Percentiles rank a stretch among this genome's conserved stretches.
phyloP scores from a whole-genome alignment of 495 filamentous ascomycete species.

The Aspergillus affinis region DNA sequence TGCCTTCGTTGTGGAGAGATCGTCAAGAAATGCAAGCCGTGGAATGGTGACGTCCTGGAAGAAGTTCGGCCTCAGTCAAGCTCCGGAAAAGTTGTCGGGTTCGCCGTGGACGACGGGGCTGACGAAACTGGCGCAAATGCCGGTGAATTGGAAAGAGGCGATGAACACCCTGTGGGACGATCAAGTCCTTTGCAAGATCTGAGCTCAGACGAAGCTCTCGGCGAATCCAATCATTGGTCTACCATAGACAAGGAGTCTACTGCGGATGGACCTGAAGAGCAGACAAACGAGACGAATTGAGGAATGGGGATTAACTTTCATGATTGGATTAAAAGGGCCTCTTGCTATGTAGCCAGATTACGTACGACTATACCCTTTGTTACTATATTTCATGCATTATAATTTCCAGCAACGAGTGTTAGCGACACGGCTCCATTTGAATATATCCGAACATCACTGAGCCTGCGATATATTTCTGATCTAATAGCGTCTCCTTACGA shows the following conservation, averaged over 20 bases:
- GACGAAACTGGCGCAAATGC: constrained; percentile 17
- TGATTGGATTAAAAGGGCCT: background rate
- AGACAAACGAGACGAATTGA: constrained; percentile 8
- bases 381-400: constrained; percentile 8
- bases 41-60: constrained; percentile 82
- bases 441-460: constrained; percentile 1
- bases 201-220: constrained; percentile 34
- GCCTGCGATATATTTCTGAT: background rate
- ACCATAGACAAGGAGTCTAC: constrained; percentile 30
- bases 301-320: background rate
- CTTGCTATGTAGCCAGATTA: constrained; percentile 1
- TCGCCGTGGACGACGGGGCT: constrained; percentile 52
- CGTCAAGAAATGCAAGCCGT: constrained; percentile 87
- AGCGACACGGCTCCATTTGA: background rate
- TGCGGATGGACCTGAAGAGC: constrained; percentile 13
- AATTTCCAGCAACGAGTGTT: background rate
- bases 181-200: constrained; percentile 31
- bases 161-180: constrained; percentile 13
- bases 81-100: constrained; percentile 66
- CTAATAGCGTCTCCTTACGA: background rate
- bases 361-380: background rate
- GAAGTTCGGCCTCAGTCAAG: constrained; percentile 49
- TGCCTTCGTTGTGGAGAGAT: constrained; percentile 87
- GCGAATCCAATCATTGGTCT: constrained; percentile 41
- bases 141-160: constrained; percentile 11